phyloP scores from a whole-genome alignment of 768 basidiomycete genomes.

The Panus rudis region DNA sequence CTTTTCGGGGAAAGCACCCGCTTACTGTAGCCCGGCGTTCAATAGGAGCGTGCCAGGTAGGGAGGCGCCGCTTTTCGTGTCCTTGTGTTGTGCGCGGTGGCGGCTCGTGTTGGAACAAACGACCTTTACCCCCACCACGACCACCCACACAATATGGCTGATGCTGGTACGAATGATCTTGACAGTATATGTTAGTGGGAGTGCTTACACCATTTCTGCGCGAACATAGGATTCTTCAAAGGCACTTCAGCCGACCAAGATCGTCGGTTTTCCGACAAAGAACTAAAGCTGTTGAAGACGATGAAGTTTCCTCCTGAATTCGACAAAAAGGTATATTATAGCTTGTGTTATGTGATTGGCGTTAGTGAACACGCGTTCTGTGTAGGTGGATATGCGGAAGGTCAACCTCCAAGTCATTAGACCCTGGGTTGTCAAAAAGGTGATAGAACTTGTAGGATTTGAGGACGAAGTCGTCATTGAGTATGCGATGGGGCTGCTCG shows the following conservation, averaged over 20 bases:
- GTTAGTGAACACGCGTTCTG: neutral
- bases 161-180: too few species aligned
- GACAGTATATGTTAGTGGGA: too few species aligned
- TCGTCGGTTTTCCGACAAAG: slow-evolving; percentile 92
- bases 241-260: slow-evolving; percentile 89
- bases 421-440: slow-evolving; percentile 93
- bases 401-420: slow-evolving; percentile 88
- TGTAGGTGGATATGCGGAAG: slow-evolving; percentile 89
- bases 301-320: slow-evolving; percentile 91
- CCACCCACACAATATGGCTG: too few species aligned
- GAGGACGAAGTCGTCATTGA: slow-evolving; percentile 98
- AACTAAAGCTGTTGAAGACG: slow-evolving; percentile 76
- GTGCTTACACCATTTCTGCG: too few species aligned
- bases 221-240: slow-evolving; percentile 71
- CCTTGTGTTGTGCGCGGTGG: too few species aligned
- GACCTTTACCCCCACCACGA: too few species aligned
- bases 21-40: too few species aligned
- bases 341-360: neutral
- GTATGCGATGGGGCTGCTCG: slow-evolving; percentile 91
- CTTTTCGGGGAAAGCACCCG: too few species aligned
- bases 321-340: slow-evolving; percentile 63
- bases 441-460: slow-evolving; percentile 83
- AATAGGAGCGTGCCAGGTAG: too few species aligned
- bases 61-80: too few species aligned
- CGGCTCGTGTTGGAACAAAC: too few species aligned